A percentile compares a stretch with the other conserved stretches of the same genome.
These are phyloP conservation scores for Bipolaris sorokiniana DNA, from an alignment of 2,329 filamentous ascomycete genomes.

Conservation along the genomic window DNA sequence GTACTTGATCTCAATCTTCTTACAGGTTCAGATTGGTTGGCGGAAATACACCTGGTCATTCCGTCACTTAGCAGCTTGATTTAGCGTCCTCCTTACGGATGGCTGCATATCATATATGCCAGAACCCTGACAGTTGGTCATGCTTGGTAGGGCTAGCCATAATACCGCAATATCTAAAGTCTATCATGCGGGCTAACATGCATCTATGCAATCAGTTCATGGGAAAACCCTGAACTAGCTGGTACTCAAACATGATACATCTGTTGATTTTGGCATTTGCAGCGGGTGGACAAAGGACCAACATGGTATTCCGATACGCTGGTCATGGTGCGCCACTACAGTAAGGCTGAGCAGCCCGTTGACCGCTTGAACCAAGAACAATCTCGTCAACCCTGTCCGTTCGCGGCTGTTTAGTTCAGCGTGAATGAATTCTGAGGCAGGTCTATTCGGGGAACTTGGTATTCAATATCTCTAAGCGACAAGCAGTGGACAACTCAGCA, in stretches of 20 bases:
- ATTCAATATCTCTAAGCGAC: constrained; percentile 14
- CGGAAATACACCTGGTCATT: constrained; percentile 14
- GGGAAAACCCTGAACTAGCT: constrained; percentile 3
- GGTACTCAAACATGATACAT: constrained; percentile 4
- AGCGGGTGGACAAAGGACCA: constrained; percentile 9
- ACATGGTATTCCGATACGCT: constrained; percentile 14
- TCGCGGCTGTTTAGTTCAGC: constrained; percentile 17
- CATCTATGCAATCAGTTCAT: constrained; percentile 8
- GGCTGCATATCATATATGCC: constrained; percentile 31
- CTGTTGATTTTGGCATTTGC: constrained; percentile 1
- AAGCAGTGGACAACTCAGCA: constrained; percentile 24
- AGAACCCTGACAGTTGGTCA: constrained; percentile 25
- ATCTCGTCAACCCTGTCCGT: constrained; percentile 16
- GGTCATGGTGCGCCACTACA: constrained; percentile 16
- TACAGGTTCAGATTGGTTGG: constrained; percentile 17
- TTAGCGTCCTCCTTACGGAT: constrained; percentile 29
- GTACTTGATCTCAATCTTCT: constrained; percentile 24
- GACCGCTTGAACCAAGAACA: constrained; percentile 15
- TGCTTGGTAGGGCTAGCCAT: constrained; percentile 26
- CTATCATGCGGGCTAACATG: constrained; percentile 6
- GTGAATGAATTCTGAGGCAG: constrained; percentile 21
- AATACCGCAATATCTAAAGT: constrained; percentile 5
- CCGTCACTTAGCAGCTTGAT: constrained; percentile 21
- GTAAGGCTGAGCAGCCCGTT: constrained; percentile 17
- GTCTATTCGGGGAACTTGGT: constrained; percentile 27